Evolutionary conservation across 768 basidiomycete genomes (phyloP).

Genomic region (Lepiota brunneoincarnata): DNA sequence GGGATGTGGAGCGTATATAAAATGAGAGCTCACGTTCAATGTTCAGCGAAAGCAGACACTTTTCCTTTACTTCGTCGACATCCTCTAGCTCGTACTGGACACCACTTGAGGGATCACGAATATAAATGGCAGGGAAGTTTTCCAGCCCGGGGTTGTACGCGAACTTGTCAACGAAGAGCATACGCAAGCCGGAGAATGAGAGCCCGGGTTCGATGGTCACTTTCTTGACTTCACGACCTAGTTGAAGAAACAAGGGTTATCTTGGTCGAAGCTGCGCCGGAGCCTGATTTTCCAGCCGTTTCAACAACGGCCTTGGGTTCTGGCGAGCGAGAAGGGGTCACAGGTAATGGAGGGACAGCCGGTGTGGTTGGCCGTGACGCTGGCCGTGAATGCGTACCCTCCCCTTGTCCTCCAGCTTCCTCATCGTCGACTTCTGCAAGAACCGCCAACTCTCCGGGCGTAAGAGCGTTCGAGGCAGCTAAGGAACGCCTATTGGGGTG

Average conservation of each 20-base stretch:
- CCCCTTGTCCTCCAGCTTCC: conserved; percentile 25
- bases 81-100: conserved; percentile 97
- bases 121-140: conserved; percentile 94
- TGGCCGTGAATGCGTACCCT: conserved; percentile 22
- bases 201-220: conserved; percentile 66
- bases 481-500: conserved; percentile 66
- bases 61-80: conserved; percentile 87
- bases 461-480: conserved; percentile 59
- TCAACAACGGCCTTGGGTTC: conserved; percentile 26
- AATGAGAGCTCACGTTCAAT: conserved; percentile 81
- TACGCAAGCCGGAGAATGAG: conserved; percentile 71
- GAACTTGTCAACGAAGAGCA: conserved; percentile 94
- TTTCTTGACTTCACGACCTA: conserved; percentile 91
- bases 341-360: conserved; percentile 47
- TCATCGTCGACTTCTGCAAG: conserved; percentile 77
- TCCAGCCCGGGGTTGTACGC: conserved; percentile 91
- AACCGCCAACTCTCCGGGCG: conserved; percentile 69
- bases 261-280: conserved; percentile 26
- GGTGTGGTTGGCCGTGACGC: conserved; percentile 29
- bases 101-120: conserved; percentile 87
- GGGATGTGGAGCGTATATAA: conserved; percentile 1
- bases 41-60: conserved; percentile 85
- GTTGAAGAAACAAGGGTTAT: conserved; percentile 84
- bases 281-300: conserved; percentile 5
- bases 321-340: conserved; percentile 39